Base-by-base conservation (phyloP, 2,329 filamentous ascomycete species). In the Ascochyta pisi region DNA sequence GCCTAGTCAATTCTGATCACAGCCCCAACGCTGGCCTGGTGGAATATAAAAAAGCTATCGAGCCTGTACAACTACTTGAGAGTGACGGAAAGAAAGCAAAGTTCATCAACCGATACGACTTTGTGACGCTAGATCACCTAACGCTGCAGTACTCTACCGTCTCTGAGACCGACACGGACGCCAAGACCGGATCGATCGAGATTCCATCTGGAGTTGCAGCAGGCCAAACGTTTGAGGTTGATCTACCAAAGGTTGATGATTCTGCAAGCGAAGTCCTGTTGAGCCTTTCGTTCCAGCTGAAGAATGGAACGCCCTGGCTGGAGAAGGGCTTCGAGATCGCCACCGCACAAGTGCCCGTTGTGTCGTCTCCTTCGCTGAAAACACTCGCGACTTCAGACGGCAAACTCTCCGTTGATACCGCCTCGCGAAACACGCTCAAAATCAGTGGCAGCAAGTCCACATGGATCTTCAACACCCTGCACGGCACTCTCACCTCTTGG, bases 391-490 rank as follows among this genome's bases (percentile, higher is more conserved):
- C 2, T 63, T 85, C 27, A 75, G 74, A 2, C 74, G 82, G 26
- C 76, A 77, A 54, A 62, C 77, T 48, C 62, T 76, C 4, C 78
- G 52, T 72, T 3, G 54, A 54, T 31, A 48, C 54, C 9, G 26
- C 61, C 7, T 61, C 61, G 4, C 60, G 56, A n/a, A 68, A 70
- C 41, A 35, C 35, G 2, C 38, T 74, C 29, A 56, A 62, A 6
- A 67, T 73, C 38, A 54, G 49, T 2, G 44, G 51, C 22, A 58
- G 58, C 2, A 61, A 61, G 6, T 65, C 79, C 0, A 58, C 73
- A 0, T 89, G 86, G 85, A 57, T 41, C 10, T 74, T 75, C 81
- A 82, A 29, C 65, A 80, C 76, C 1, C 79, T 82, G 0, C 82
- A 86, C 56, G 83, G 87, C 55, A 72, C 77, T 39, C 77, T 78